phyloP scores from a whole-genome alignment of 768 basidiomycete species.

The Hortiboletus campestris region DNA sequence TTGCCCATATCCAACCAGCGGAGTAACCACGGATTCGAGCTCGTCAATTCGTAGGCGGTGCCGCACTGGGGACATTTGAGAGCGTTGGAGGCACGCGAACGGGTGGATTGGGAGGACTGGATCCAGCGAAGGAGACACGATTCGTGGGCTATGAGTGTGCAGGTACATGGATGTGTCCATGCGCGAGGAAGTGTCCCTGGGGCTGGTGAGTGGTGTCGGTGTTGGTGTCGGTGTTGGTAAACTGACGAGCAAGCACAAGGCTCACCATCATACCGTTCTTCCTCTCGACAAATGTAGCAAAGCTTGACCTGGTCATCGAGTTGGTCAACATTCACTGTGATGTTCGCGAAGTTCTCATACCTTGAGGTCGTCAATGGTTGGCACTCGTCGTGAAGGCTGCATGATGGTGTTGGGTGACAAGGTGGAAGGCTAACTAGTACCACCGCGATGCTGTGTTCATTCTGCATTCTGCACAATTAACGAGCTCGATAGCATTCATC shows the following conservation, averaged over 20 bases:
- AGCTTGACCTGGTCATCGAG: constrained; percentile 52
- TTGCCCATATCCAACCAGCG: constrained; percentile 52
- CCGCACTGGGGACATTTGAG: constrained; percentile 82
- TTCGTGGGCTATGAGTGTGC: constrained; percentile 80
- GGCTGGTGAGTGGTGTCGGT: constrained; percentile 24
- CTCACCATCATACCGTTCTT: constrained; percentile 52
- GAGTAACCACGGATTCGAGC: constrained; percentile 55
- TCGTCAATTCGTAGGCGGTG: constrained; percentile 62
- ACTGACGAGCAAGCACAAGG: no score
- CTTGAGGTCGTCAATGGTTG: constrained; percentile 36
- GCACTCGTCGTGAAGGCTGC: constrained; percentile 25
- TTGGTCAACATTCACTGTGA: not conserved
- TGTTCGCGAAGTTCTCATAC: constrained; percentile 5
- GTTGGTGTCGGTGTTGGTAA: not conserved
- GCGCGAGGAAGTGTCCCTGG: constrained; percentile 47
- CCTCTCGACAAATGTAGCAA: constrained; percentile 80
- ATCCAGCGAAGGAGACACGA: constrained; percentile 80
- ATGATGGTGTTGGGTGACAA: constrained; percentile 17
- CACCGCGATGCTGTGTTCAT: not conserved
- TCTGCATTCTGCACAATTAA: not conserved
- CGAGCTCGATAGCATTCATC: constrained; percentile 14
- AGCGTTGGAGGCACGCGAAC: constrained; percentile 55
- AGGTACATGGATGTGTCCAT: constrained; percentile 82
- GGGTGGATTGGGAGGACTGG: constrained; percentile 59
- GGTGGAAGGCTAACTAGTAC: not conserved